Evolutionary conservation across 805 yeast genomes (phyloP), one percentile per base, ranked within the genome.

Genomic region (Lipomyces mesembrius): DNA sequence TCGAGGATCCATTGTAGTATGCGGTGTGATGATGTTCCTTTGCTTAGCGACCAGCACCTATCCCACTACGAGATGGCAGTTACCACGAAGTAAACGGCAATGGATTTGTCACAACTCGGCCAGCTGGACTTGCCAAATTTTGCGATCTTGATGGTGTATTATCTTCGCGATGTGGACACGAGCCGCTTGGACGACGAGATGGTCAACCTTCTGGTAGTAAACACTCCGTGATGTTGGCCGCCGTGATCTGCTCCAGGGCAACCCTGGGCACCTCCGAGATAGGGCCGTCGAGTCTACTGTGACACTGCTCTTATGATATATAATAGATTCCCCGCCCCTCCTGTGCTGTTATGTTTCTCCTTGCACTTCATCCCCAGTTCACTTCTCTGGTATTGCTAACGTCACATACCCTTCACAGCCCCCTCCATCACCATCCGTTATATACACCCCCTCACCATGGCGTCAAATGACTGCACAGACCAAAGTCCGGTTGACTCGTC

Each of bases 191-290:
- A 27, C 5, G 32, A 5, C 32, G 32, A 29, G 32, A n/a, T 29
- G 32, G 6, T 5, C 4, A 29, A 29, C 32, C 7, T 20, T 49
- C 11, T 20, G 53, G 17, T 37, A 4, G 43, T 12, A 12, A 37
- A 4, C 43, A 14, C 43, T 37, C 17, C 43, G 43, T 9, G 17
- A 37, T 37, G 43, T 49, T 20, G 27, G 27, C 27, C 53, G 12
- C 53, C 53, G 53, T 49, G 27, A 49, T 14, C 53, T 3, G 53
- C 53, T 49, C 53, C 53, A 49, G 27, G 27, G 27, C 27, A 11
- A n/a, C n/a, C n/a, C n/a, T n/a, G n/a, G 11, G 20, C n/a, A 14
- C 53, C 53, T 49, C 53, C 53, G 53, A 49, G 53, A 17, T 49
- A 17, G 53, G 27, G 20, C 53, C 43, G 43, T 17, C 20, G 53